A percentile compares a stretch with the other conserved stretches of the same genome.
Conservation (phyloP, 257 asterid species). For the Datura wrightii region DNA sequence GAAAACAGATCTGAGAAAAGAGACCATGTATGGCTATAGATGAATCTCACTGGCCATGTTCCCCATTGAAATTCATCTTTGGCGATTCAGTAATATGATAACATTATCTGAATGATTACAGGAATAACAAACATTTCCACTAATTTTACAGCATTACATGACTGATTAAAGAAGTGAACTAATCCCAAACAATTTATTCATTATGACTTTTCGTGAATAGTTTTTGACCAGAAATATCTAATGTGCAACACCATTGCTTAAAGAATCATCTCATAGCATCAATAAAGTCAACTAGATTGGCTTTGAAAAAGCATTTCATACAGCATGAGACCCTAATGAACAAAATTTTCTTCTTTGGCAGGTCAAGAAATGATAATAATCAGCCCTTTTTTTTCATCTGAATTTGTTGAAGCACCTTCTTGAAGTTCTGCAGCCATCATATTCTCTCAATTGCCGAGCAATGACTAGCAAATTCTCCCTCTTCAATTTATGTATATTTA, state of each 20-base stretch:
- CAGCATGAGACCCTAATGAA: conserved; percentile 15
- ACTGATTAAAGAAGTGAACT: background rate
- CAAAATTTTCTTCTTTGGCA: conserved; percentile 45
- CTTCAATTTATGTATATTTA: background rate
- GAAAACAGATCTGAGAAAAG: background rate
- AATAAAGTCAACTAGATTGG: background rate
- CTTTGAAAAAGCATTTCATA: background rate
- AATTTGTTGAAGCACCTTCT: background rate
- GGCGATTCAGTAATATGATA: background rate
- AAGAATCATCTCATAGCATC: conserved; percentile 1
- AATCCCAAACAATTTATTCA: background rate
- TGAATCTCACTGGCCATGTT: background rate
- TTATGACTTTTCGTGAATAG: background rate
- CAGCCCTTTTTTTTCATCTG: background rate
- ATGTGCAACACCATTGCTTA: background rate
- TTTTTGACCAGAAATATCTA: background rate
- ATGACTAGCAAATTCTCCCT: background rate
- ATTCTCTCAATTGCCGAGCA: background rate
- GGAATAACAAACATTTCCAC: background rate
- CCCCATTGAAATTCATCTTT: background rate
- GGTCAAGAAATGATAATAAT: conserved; percentile 54
- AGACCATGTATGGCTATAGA: background rate
- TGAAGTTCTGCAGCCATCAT: background rate
- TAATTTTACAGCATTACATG: background rate
- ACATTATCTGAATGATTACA: background rate